phyloP scores from a whole-genome alignment of 2,329 filamentous ascomycete genomes.

The Karstenula rhodostoma region DNA sequence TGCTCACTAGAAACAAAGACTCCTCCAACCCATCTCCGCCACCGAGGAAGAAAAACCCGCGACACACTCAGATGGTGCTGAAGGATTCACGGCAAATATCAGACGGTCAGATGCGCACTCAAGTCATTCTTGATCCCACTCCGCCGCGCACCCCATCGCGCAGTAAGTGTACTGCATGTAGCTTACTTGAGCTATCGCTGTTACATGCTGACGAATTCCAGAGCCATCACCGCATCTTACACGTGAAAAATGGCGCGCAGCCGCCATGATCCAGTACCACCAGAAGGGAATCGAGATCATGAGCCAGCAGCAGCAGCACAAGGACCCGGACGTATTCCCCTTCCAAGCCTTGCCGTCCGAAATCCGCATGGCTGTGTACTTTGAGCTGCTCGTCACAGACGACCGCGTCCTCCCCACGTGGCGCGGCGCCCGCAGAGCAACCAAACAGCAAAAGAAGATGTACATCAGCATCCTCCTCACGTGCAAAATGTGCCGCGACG shows the following conservation, averaged over 20 bases:
- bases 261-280: conserved; percentile 11
- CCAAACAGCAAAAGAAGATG: conserved; percentile 22
- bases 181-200: not conserved
- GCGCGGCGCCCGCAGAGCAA: conserved; percentile 18
- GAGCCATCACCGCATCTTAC: conserved; percentile 2
- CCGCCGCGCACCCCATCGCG: not conserved
- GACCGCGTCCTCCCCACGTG: conserved; percentile 20
- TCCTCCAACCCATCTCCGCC: not conserved
- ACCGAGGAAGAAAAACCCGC: not conserved
- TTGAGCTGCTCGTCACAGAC: conserved; percentile 25
- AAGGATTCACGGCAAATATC: not conserved
- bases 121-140: not conserved
- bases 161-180: not conserved
- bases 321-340: conserved; percentile 16
- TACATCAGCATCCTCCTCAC: conserved; percentile 20
- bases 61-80: not conserved
- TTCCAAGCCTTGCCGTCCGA: conserved; percentile 24
- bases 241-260: conserved; percentile 10
- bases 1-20: conserved; percentile 10
- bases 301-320: not conserved
- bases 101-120: not conserved
- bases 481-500: conserved; percentile 16
- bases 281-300: conserved; percentile 7
- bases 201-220: not conserved
- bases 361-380: conserved; percentile 22